These are phyloP conservation scores for Carnegiea gigantea DNA, from an alignment of 179 eudicot genomes.

Conservation along the genomic window DNA sequence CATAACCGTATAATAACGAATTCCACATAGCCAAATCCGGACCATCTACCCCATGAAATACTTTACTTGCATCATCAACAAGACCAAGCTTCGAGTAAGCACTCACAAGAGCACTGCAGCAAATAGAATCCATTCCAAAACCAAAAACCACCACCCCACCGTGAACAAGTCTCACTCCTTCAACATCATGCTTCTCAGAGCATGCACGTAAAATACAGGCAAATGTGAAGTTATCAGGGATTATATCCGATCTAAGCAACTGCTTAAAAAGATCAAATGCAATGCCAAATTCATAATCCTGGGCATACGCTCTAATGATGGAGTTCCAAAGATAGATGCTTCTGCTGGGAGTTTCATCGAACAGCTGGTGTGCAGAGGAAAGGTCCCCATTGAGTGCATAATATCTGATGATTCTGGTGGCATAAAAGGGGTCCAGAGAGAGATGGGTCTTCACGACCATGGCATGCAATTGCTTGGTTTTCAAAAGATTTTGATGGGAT, in stretches of 20 bases:
- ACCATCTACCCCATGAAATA: slow-evolving; percentile 44
- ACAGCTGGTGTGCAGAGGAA: slow-evolving; percentile 67
- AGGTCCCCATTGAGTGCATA: slow-evolving; percentile 58
- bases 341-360: slow-evolving; percentile 59
- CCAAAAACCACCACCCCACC: slow-evolving; percentile 52
- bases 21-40: slow-evolving; percentile 77
- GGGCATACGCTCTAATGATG: slow-evolving; percentile 71
- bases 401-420: slow-evolving; percentile 60
- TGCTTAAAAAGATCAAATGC: slow-evolving; percentile 50
- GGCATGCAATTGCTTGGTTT: slow-evolving; percentile 65
- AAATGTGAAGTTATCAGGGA: slow-evolving; percentile 69
- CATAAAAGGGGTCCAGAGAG: slow-evolving; percentile 70
- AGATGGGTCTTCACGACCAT: slow-evolving; percentile 59
- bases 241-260: slow-evolving; percentile 47
- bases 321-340: slow-evolving; percentile 81
- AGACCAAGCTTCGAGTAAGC: slow-evolving; percentile 65
- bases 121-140: slow-evolving; percentile 49
- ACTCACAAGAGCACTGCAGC: slow-evolving; percentile 63
- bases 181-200: slow-evolving; percentile 38
- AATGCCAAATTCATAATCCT: slow-evolving; percentile 37
- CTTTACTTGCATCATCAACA: slow-evolving; percentile 51
- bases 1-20: slow-evolving; percentile 68
- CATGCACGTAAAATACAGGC: slow-evolving; percentile 73
- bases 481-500: slow-evolving; percentile 45
- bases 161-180: slow-evolving; percentile 48